A percentile compares a stretch with the other conserved stretches of the same genome.
These are phyloP conservation scores for Thoreauomyces humboldtii DNA, from an alignment of 192 early-diverging fungal genomes.

Conservation along the genomic window DNA sequence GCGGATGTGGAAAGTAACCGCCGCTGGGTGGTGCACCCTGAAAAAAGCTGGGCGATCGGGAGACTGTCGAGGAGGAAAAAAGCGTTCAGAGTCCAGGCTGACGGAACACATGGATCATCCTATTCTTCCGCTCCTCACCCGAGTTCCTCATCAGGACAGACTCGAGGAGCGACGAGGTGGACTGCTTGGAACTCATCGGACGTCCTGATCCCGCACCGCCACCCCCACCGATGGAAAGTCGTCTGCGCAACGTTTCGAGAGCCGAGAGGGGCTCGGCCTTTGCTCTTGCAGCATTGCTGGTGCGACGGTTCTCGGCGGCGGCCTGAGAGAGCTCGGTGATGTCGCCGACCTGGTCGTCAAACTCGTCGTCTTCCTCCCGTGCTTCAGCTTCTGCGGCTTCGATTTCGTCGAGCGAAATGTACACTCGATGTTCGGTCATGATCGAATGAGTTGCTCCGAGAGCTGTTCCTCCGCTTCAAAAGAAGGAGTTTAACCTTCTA, in stretches of 20 bases:
- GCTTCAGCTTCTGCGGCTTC: neutral
- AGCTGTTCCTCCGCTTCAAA: too few relatives aligned
- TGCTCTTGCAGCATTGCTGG: neutral
- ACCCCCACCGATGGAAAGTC: neutral
- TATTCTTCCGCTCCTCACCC: conserved; percentile 3
- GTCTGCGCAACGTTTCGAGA: conserved; percentile 4
- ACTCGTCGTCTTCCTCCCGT: conserved; percentile 4
- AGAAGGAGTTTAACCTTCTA: too few relatives aligned
- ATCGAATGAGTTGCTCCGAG: too few relatives aligned
- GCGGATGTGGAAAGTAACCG: conserved; percentile 19
- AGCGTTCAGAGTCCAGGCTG: too few relatives aligned
- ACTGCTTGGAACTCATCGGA: conserved; percentile 7
- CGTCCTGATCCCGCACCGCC: too few relatives aligned
- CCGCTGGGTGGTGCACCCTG: neutral
- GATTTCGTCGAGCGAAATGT: conserved; percentile 20
- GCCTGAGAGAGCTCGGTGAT: conserved; percentile 20
- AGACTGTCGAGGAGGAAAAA: neutral
- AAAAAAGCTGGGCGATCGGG: neutral
- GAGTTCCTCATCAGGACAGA: conserved; percentile 16
- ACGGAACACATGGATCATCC: too few relatives aligned
- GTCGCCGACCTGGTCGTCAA: conserved; percentile 23
- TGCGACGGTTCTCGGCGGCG: neutral
- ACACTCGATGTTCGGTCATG: conserved; percentile 8
- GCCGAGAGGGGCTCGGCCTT: neutral
- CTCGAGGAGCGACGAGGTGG: conserved; percentile 11